A percentile compares a stretch with the other conserved stretches of the same genome.
phyloP scores from a whole-genome alignment of 345 rosid species.

The Laguncularia racemosa region DNA sequence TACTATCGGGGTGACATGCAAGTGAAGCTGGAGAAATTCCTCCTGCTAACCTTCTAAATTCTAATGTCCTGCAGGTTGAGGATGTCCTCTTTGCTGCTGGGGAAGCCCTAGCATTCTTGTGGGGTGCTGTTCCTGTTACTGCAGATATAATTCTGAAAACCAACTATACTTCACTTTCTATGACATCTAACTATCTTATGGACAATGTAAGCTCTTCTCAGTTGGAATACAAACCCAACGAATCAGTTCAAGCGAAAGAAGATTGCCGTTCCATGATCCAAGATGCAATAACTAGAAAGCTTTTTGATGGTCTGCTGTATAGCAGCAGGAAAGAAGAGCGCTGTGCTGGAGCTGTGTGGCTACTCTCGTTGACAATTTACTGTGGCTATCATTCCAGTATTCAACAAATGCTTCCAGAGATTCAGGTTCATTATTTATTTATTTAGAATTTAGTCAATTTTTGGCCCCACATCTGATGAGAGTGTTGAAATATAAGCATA shows the following conservation, averaged over 20 bases:
- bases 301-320: constrained; percentile 76
- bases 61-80: constrained; percentile 65
- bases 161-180: constrained; percentile 77
- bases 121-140: constrained; percentile 92
- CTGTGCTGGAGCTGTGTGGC: constrained; percentile 96
- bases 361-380: constrained; percentile 82
- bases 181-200: constrained; percentile 78
- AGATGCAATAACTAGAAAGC: constrained; percentile 61
- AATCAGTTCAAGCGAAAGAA: constrained; percentile 34
- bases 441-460: constrained; percentile 2
- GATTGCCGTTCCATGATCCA: constrained; percentile 44
- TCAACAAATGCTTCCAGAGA: constrained; percentile 88
- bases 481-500: background rate
- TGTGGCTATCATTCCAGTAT: constrained; percentile 80
- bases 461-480: background rate
- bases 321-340: constrained; percentile 94
- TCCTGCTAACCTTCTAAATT: constrained; percentile 9
- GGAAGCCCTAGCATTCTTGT: constrained; percentile 84
- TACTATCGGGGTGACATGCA: background rate
- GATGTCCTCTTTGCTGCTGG: constrained; percentile 94
- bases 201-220: constrained; percentile 52
- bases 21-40: background rate
- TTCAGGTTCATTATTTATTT: constrained; percentile 53
- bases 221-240: constrained; percentile 29
- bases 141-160: constrained; percentile 86